A percentile compares a stretch with the other conserved stretches of the same genome.
Conservation (phyloP, 2,329 filamentous ascomycete genomes). For the Colletotrichum noveboracense region DNA sequence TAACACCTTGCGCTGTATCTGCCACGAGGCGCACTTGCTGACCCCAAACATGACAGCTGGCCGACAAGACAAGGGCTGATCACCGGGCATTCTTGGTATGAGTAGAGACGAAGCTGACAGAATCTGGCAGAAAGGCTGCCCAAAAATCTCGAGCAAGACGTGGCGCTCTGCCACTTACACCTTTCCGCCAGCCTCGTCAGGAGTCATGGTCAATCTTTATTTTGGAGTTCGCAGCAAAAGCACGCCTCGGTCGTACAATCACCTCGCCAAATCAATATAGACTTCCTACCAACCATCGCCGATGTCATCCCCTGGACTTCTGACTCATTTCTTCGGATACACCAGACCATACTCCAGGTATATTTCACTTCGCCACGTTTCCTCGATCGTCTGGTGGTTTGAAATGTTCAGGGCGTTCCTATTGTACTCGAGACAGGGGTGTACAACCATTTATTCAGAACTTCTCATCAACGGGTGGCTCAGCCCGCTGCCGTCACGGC, state of each 20-base stretch:
- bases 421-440: background rate
- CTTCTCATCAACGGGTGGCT: background rate
- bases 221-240: background rate
- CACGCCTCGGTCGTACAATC: background rate
- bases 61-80: conserved; percentile 1
- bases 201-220: background rate
- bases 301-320: background rate
- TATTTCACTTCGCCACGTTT: background rate
- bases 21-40: background rate
- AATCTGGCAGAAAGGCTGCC: background rate
- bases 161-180: conserved; percentile 7
- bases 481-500: conserved; percentile 6
- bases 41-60: background rate
- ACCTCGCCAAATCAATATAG: background rate
- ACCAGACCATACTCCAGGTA: background rate
- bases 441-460: background rate
- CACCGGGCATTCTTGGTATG: background rate
- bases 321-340: background rate
- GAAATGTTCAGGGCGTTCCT: background rate
- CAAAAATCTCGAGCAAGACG: background rate
- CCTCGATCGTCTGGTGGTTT: background rate
- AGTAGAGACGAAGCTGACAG: background rate
- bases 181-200: background rate
- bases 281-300: background rate
- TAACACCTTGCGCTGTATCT: background rate